Base-by-base conservation (phyloP, 208 protist species). In the Naegleria gruberi region DNA sequence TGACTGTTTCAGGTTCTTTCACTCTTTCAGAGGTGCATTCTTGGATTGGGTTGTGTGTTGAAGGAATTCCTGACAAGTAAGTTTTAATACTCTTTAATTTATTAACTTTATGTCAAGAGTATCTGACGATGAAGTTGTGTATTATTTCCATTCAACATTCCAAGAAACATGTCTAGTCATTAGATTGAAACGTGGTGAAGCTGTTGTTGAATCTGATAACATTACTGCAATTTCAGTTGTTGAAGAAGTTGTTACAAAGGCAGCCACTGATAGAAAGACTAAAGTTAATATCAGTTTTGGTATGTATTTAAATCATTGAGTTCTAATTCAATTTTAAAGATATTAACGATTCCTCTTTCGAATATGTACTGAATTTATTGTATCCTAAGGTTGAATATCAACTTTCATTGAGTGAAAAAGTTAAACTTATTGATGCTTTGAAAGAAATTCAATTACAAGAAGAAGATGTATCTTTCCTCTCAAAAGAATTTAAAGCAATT, bases 371-470 rank as follows among this genome's bases (percentile, higher is more conserved):
- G 5, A 45, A 10, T 43, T 34, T 92, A 37, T 81, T 92, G 23
- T 89, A 90, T 30, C 89, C 89, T 42, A 92, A 92, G 41, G 8
- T 92, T 42, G 55, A 91, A 43, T 91, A 91, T 34, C 90, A 92
- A 77, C 90, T 92, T 4, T 30, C 41, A 15, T 42, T 92, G 5
- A 47, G 30, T 43, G 90, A 91, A 37, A 85, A 86, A 74, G 47
- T 92, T 34, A 73, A 81, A 82, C 44, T 92, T 0, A 85, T 92
- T n/a, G 88, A 91, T 23, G 90, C 91, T 23, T 42, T 92, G 1
- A 91, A 92, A 77, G 91, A 92, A 57, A 91, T 92, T 82, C 82
- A 92, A 92, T 4, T 92, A 37, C 91, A 92, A 82, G 91, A 92
- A 44, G 90, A 92, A 86, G 90, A 92, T 90, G 7, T 92, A 15